Evolutionary conservation across 495 filamentous ascomycete genomes (phyloP).

Genomic region (Aspergillus bridgeri): DNA sequence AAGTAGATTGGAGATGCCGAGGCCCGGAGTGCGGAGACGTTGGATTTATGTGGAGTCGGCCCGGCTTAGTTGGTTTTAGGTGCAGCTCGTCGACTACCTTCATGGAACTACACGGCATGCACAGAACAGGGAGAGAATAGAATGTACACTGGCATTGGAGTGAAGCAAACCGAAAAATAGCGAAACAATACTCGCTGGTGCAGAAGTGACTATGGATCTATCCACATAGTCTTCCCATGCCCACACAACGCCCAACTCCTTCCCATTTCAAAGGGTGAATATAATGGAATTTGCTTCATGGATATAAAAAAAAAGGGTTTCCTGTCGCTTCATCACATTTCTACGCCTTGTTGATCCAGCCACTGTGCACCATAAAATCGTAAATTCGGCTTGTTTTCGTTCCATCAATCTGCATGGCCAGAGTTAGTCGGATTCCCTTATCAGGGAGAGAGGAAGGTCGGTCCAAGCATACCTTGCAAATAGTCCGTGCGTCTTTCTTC

Average conservation of each 20-base stretch:
- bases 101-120: no score
- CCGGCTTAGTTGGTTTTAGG: no score
- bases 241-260: slow-evolving; percentile 4
- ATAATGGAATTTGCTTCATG: no score
- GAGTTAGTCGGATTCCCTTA: slow-evolving; percentile 9
- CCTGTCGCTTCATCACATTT: background rate
- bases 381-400: slow-evolving; percentile 70
- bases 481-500: slow-evolving; percentile 79
- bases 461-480: slow-evolving; percentile 56
- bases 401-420: slow-evolving; percentile 53
- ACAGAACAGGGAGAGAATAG: slow-evolving; percentile 4
- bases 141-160: background rate
- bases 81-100: no score
- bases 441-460: background rate
- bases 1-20: slow-evolving; percentile 24
- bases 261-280: slow-evolving; percentile 1
- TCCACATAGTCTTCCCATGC: background rate
- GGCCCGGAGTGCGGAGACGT: slow-evolving; percentile 24
- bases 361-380: slow-evolving; percentile 89
- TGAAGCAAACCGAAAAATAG: background rate
- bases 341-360: slow-evolving; percentile 80
- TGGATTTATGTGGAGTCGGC: background rate
- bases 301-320: background rate
- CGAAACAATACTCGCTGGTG: slow-evolving; percentile 3
- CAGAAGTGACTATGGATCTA: background rate